Percentiles rank a stretch among this genome's conserved stretches.
Evolutionary conservation across 2,329 filamentous ascomycete genomes (phyloP).

Genomic region (Epichloe hybrida): DNA sequence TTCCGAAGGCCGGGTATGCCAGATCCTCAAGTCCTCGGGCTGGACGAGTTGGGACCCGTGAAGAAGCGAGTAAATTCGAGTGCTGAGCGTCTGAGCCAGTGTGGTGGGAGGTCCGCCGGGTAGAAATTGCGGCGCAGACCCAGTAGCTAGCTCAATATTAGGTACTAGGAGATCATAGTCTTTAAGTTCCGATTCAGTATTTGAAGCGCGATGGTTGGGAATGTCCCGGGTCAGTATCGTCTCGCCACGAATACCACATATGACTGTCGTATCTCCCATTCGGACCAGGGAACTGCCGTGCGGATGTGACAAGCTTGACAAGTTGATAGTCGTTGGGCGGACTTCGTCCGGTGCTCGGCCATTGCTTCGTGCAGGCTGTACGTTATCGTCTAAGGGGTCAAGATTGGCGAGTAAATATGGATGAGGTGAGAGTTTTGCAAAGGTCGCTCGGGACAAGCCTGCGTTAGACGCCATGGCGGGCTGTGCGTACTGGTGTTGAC

Average conservation of each 20-base stretch:
- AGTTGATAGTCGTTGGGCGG: conserved; percentile 63
- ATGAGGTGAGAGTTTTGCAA: conserved; percentile 79
- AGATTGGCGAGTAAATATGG: conserved; percentile 86
- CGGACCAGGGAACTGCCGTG: conserved; percentile 84
- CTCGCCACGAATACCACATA: conserved; percentile 83
- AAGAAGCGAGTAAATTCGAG: conserved; percentile 63
- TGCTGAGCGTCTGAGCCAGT: conserved; percentile 73
- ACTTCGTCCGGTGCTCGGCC: conserved; percentile 58
- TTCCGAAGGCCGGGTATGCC: conserved; percentile 40
- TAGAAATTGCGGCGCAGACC: conserved; percentile 72
- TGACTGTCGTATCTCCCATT: conserved; percentile 81
- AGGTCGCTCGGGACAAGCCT: conserved; percentile 50
- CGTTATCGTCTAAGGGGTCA: conserved; percentile 38
- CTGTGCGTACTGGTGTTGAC: neutral
- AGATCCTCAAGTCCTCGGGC: conserved; percentile 58
- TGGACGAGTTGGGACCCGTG: conserved; percentile 57
- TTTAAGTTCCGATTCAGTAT: conserved; percentile 33
- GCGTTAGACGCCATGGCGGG: conserved; percentile 17
- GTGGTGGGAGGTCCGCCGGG: conserved; percentile 70
- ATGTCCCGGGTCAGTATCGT: conserved; percentile 65
- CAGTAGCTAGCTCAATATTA: conserved; percentile 85
- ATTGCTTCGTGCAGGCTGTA: conserved; percentile 57
- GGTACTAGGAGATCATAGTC: conserved; percentile 71
- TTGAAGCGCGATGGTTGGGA: conserved; percentile 43
- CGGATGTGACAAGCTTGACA: conserved; percentile 73